A percentile compares a stretch with the other conserved stretches of the same genome.
Conservation (phyloP, 805 yeast genomes). For the Cyberlindnera petersonii region DNA sequence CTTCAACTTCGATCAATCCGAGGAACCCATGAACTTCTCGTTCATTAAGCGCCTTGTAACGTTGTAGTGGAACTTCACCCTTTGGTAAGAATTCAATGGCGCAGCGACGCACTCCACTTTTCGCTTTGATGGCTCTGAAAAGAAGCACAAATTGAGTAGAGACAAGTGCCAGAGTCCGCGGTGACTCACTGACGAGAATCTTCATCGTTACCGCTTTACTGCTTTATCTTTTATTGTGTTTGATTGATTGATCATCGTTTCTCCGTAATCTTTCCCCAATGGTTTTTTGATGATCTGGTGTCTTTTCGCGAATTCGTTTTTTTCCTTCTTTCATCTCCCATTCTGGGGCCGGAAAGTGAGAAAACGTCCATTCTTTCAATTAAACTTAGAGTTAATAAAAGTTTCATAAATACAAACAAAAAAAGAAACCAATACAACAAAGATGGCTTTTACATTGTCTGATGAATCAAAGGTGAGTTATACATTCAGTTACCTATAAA, state of each 20-base stretch:
- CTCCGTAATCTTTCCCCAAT: too few species aligned
- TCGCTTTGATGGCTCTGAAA: constrained; percentile 38
- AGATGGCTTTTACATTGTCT: constrained; percentile 39
- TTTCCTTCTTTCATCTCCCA: too few species aligned
- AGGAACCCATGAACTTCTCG: constrained; percentile 61
- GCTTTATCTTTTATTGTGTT: too few species aligned
- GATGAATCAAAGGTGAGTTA: constrained; percentile 41
- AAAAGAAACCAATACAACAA: constrained; percentile 3
- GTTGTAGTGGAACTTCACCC: constrained; percentile 33
- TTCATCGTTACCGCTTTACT: too few species aligned
- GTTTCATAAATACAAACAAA: too few species aligned
- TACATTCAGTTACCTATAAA: neutral
- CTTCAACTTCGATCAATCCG: constrained; percentile 71
- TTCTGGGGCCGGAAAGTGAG: too few species aligned
- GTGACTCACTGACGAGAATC: constrained; percentile 32
- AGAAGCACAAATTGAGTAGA: constrained; percentile 43
- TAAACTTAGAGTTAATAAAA: too few species aligned
- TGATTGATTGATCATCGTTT: too few species aligned
- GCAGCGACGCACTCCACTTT: constrained; percentile 33
- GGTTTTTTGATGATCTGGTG: too few species aligned
- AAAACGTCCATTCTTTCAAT: too few species aligned
- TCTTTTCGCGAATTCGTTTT: too few species aligned
- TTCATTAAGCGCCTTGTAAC: constrained; percentile 40
- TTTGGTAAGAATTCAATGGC: constrained; percentile 47
- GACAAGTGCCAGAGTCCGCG: constrained; percentile 39